phyloP scores from a whole-genome alignment of 768 basidiomycete genomes.

The Amanita jacksonii region DNA sequence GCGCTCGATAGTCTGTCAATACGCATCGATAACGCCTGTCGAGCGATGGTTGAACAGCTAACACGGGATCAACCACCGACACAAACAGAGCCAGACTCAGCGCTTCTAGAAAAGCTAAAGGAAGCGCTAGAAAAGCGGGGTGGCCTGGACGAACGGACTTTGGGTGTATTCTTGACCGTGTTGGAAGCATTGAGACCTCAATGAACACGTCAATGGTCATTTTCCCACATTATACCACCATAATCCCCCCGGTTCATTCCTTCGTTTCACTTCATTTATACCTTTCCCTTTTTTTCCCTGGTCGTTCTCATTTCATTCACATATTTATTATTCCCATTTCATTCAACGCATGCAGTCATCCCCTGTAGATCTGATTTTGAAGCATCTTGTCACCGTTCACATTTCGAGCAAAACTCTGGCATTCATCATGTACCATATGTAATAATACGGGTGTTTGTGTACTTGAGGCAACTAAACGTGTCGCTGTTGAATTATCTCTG shows the following conservation, averaged over 20 bases:
- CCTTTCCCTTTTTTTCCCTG: not conserved
- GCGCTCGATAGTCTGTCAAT: slow-evolving; percentile 69
- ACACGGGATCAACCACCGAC: no score
- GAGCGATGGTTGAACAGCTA: no score
- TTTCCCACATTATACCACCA: not conserved
- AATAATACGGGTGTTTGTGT: no score
- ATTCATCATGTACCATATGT: no score
- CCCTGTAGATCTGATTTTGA: not conserved
- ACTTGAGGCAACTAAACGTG: no score
- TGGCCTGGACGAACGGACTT: slow-evolving; percentile 6
- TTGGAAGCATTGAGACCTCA: not conserved
- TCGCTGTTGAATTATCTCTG: no score
- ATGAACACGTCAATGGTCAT: not conserved
- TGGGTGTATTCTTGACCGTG: not conserved
- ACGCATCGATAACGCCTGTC: slow-evolving; percentile 28
- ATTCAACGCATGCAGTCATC: not conserved
- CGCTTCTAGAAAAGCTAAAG: not conserved
- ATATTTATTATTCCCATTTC: not conserved
- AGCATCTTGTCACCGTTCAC: not conserved
- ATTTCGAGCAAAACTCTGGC: no score
- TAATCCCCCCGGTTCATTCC: not conserved
- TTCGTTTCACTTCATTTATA: no score
- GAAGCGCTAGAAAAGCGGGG: not conserved
- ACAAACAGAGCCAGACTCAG: not conserved
- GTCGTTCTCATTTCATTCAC: not conserved